Conservation (phyloP, 2,329 filamentous ascomycete species). For the Fusarium sublunatum region DNA sequence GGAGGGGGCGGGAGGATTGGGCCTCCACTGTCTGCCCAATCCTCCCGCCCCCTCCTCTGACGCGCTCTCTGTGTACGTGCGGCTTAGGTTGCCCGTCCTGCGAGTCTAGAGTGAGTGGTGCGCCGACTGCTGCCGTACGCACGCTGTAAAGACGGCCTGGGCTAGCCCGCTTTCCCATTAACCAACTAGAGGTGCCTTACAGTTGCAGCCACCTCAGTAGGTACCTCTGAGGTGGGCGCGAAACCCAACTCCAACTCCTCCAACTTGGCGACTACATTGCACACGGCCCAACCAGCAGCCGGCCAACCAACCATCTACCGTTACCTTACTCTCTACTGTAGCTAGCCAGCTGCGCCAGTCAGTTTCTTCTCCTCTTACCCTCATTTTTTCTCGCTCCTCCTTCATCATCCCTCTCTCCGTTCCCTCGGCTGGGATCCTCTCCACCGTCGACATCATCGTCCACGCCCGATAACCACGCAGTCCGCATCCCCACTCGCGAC, state of each 20-base stretch:
- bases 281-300: slow-evolving; percentile 38
- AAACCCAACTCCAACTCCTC: slow-evolving; percentile 42
- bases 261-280: slow-evolving; percentile 44
- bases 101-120: slow-evolving; percentile 1
- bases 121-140: slow-evolving; percentile 17
- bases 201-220: neutral
- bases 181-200: neutral
- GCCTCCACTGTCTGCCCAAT: slow-evolving; percentile 46
- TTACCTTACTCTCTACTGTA: slow-evolving; percentile 3
- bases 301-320: slow-evolving; percentile 29
- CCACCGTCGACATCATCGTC: slow-evolving; percentile 39
- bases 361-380: slow-evolving; percentile 31
- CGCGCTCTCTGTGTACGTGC: slow-evolving; percentile 7
- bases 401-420: slow-evolving; percentile 6
- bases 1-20: too few relatives aligned
- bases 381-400: slow-evolving; percentile 34
- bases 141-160: slow-evolving; percentile 17
- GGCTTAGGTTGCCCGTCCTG: slow-evolving; percentile 8
- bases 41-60: slow-evolving; percentile 17
- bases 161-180: slow-evolving; percentile 17
- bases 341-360: slow-evolving; percentile 29
- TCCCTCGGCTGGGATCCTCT: slow-evolving; percentile 29
- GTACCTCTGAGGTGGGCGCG: neutral
- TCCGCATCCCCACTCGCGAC: slow-evolving; percentile 29
- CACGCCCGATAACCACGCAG: slow-evolving; percentile 39